Base-by-base conservation (phyloP, 2,329 filamentous ascomycete species). In the Phaeoacremonium minimum region DNA sequence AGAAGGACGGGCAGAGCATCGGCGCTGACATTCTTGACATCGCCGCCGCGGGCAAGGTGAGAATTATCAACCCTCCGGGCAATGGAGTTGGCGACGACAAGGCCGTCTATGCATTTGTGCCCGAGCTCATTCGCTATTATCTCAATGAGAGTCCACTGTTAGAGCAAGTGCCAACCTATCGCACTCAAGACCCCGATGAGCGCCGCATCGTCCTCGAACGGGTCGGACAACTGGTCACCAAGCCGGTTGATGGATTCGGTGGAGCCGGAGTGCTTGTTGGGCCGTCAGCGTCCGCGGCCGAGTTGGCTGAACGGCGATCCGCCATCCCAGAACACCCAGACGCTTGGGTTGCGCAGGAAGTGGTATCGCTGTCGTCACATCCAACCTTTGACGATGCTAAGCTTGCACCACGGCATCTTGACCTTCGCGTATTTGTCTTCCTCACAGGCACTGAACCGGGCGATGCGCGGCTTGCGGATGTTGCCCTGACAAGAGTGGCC, bases 61-160 rank as follows among this genome's bases (percentile, higher is more conserved):
- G 18, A 6, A 17, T 35, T 2, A 9, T 16, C 7, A 35, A 35
- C 5, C 18, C 18, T 14, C 18, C 22, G 6, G 32, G 32, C n/a
- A 35, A 22, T 14, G 32, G 32, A 17, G 32, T 35, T 7, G 32
- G 18, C 9, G 32, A 35, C 32, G 32, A 35, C 32, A 35, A 35
- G 22, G 32, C 32, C 32, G 18, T 35, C 16, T 35, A 35, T 19
- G 15, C 18, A 7, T 35, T n/a, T 19, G 32, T 35, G 8, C 32
- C 32, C 18, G 22, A 35, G 22, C 18, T 35, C 13, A 35, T 35
- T 19, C 18, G 22, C 18, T 35, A 35, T 19, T 35, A 35, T 18
- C 22, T 35, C 6, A 4, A 28, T 12, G 32, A 35, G 15, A 13
- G 28, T 16, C 32, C 32, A 13, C 9, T 35, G 7, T 14, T 35